phyloP scores from a whole-genome alignment of 768 basidiomycete genomes.

The Suillus subalutaceus region DNA sequence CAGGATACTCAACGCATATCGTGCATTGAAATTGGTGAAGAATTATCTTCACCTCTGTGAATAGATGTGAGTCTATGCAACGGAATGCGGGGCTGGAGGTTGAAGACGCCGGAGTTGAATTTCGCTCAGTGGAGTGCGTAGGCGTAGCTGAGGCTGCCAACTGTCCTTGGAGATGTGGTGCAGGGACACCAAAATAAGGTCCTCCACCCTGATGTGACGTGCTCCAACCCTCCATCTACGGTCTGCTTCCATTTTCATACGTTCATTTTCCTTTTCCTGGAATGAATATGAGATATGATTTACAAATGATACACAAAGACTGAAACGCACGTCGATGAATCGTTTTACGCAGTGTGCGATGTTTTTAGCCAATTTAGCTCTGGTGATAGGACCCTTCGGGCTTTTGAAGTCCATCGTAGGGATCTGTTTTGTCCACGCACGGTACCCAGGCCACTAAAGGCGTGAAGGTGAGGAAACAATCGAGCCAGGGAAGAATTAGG shows the following conservation, averaged over 20 bases:
- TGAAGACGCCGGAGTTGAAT: not conserved
- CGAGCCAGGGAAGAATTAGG: slow-evolving; percentile 19
- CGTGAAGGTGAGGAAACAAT: not conserved
- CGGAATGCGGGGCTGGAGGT: not conserved
- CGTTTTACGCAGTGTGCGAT: slow-evolving; percentile 75
- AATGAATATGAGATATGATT: slow-evolving; percentile 11
- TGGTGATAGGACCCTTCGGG: slow-evolving; percentile 77
- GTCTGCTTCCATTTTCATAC: slow-evolving; percentile 70
- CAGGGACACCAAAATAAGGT: slow-evolving; percentile 74
- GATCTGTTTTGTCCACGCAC: slow-evolving; percentile 79
- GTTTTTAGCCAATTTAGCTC: slow-evolving; percentile 76
- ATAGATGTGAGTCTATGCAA: not conserved
- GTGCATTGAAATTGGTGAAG: not conserved
- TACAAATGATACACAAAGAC: slow-evolving; percentile 1
- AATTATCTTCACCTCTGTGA: not conserved
- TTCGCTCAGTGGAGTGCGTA: slow-evolving; percentile 26
- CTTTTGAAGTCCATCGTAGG: slow-evolving; percentile 81
- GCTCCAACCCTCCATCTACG: slow-evolving; percentile 63
- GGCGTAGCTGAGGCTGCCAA: slow-evolving; percentile 79
- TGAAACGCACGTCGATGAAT: slow-evolving; percentile 57
- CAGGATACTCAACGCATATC: not conserved
- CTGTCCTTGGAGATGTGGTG: slow-evolving; percentile 84
- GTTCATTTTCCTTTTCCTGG: slow-evolving; percentile 51
- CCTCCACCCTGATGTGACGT: slow-evolving; percentile 59
- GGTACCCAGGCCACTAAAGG: slow-evolving; percentile 77